Conservation (phyloP, 306 rosid species). For the Cyclanthera cordifolia region DNA sequence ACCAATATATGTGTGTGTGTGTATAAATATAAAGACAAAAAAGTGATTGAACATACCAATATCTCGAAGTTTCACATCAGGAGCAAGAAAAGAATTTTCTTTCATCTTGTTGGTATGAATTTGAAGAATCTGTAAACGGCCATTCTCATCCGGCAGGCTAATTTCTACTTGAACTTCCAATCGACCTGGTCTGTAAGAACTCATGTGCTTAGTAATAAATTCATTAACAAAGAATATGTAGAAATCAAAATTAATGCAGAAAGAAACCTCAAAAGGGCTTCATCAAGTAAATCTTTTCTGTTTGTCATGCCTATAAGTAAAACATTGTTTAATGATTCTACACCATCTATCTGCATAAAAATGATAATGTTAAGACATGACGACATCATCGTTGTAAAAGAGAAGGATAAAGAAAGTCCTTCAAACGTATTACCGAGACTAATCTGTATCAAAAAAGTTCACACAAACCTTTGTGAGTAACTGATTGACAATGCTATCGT, state of each 20-base stretch:
- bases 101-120: slow-evolving; percentile 97
- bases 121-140: slow-evolving; percentile 90
- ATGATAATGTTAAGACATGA: slow-evolving; percentile 18
- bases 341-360: slow-evolving; percentile 90
- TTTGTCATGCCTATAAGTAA: slow-evolving; percentile 99
- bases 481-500: slow-evolving; percentile 95
- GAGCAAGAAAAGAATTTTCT: slow-evolving; percentile 89
- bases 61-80: slow-evolving; percentile 82
- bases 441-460: slow-evolving; percentile 10
- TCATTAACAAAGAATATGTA: background rate
- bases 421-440: background rate
- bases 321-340: slow-evolving; percentile 91
- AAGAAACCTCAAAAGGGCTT: slow-evolving; percentile 80
- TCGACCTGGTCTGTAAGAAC: slow-evolving; percentile 72
- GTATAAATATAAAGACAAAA: background rate
- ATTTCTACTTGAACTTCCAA: slow-evolving; percentile 97
- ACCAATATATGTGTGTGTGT: background rate
- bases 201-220: background rate
- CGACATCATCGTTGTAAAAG: slow-evolving; percentile 4
- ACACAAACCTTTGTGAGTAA: slow-evolving; percentile 84
- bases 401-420: background rate
- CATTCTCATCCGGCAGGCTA: slow-evolving; percentile 97
- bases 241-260: background rate
- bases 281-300: slow-evolving; percentile 97
- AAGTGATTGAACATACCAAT: slow-evolving; percentile 54